Percentiles rank a stretch among this genome's conserved stretches.
These are phyloP conservation scores for Monosporozyma aquatica DNA, from an alignment of 805 yeast species.

Conservation along the genomic window DNA sequence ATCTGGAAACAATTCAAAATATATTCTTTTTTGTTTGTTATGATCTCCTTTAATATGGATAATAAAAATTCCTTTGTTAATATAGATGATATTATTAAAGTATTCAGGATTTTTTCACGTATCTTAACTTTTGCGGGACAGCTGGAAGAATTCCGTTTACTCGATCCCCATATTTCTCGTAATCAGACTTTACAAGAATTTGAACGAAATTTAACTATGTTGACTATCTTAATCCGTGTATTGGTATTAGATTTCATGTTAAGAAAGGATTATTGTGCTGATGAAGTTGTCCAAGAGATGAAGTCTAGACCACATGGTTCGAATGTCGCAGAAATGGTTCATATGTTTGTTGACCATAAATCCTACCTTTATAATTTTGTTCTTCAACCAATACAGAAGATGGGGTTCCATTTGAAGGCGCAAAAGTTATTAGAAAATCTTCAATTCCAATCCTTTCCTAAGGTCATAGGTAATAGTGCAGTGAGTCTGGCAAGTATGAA, in stretches of 20 bases:
- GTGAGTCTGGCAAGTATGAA: not conserved
- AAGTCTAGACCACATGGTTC: constrained; percentile 39
- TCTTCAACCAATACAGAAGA: constrained; percentile 14
- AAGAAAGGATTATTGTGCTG: constrained; percentile 32
- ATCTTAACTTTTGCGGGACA: constrained; percentile 4
- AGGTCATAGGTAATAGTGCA: not conserved
- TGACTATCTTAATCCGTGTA: constrained; percentile 5
- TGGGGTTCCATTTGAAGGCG: constrained; percentile 19
- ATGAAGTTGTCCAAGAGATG: constrained; percentile 48
- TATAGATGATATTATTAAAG: constrained; percentile 9
- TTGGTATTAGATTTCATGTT: constrained; percentile 1
- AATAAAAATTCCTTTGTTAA: constrained; percentile 1
- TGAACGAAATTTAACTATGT: constrained; percentile 5
- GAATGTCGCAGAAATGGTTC: constrained; percentile 14
- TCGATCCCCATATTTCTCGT: not conserved
- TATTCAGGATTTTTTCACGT: constrained; percentile 12
- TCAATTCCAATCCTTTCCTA: not conserved
- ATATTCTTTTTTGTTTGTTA: constrained; percentile 10
- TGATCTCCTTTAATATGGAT: constrained; percentile 4
- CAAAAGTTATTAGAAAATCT: constrained; percentile 13
- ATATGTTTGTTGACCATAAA: constrained; percentile 36
- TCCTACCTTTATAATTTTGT: constrained; percentile 17
- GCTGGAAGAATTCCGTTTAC: not conserved
- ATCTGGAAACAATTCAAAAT: constrained; percentile 9
- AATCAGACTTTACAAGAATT: constrained; percentile 5